Base-by-base conservation (phyloP, 2,329 filamentous ascomycete species). In the Epichloe scottii region DNA sequence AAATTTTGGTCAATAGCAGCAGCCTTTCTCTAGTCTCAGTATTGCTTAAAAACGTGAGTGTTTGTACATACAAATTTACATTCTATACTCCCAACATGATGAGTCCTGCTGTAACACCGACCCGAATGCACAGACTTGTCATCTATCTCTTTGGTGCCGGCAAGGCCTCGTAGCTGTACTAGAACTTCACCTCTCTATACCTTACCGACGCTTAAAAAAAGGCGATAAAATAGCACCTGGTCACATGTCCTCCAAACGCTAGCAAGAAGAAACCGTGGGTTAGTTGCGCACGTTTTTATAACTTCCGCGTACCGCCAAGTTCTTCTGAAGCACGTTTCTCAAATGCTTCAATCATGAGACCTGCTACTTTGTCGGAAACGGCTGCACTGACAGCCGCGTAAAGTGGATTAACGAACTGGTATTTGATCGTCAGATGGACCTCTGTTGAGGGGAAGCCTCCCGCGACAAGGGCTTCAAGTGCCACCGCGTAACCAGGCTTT, bases 311-410 rank as follows among this genome's bases (percentile, higher is more conserved):
- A 10, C 44, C 19, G 15, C 46, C 58, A 6, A 69, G 54, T 49
- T 61, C 61, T 60, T 78, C 71, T 62, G 72, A 73, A 5, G 93
- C 89, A 62, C 87, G 77, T 67, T 80, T 79, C 71, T 96, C 90
- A 71, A 98, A 98, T 1, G 93, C 91, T 66, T 87, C 83, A 57
- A 97, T 86, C 89, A 98, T 95, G 56, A 86, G 75, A 4, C 81
- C 82, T 1, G 89, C 91, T 56, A 96, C 82, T 68, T 87, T 89
- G 34, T 88, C 85, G 57, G 89, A 88, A 23, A 93, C 83, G 35
- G 87, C 84, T 38, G 82, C 77, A 64, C 90, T 93, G 63, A 96
- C 73, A 19, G 86, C 81, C 41, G 82, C 84, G 70, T 96, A 94
- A 51, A 95, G 66, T n/a, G 90, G 88, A 68, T 90, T 97, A 59